These are phyloP conservation scores for Nannochloropsis gaditana DNA, from an alignment of 108 stramenopile species.

Conservation along the genomic window DNA sequence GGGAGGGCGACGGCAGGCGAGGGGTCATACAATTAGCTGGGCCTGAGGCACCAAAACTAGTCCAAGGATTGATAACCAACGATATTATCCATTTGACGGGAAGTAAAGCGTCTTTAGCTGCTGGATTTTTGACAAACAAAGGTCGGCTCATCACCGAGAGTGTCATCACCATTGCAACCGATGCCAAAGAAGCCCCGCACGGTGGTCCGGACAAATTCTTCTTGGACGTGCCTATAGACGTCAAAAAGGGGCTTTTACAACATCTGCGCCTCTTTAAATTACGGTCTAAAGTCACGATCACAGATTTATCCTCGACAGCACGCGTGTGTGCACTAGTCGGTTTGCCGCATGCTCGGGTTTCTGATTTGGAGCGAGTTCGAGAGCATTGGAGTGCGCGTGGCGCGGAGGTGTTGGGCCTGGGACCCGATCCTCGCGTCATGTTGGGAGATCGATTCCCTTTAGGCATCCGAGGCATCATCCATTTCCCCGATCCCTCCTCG, in stretches of 20 bases:
- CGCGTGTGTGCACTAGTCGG: not conserved
- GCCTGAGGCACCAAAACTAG: conserved; percentile 8
- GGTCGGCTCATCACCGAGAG: not conserved
- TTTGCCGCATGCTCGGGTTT: not conserved
- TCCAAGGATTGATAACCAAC: not conserved
- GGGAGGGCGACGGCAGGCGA: conserved; percentile 9
- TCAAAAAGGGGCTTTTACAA: not conserved
- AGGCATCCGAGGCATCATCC: not conserved
- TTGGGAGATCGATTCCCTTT: not conserved
- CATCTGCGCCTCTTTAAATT: not conserved
- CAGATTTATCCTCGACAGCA: not conserved
- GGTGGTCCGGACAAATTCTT: conserved; percentile 10
- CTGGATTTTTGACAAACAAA: not conserved
- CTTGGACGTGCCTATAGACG: not conserved
- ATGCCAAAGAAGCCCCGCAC: conserved; percentile 5
- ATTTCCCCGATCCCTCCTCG: too few relatives aligned
- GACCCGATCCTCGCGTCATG: not conserved
- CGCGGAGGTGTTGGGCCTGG: not conserved
- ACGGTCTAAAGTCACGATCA: not conserved
- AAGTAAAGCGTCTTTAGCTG: not conserved
- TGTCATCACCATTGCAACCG: not conserved
- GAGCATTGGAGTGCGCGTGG: conserved; percentile 10
- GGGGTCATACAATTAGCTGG: not conserved
- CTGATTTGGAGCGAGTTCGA: not conserved
- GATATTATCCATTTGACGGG: conserved; percentile 7